Evolutionary conservation across 1,139 yeast genomes (phyloP).

Genomic region (Yamadazyma dushanensis): DNA sequence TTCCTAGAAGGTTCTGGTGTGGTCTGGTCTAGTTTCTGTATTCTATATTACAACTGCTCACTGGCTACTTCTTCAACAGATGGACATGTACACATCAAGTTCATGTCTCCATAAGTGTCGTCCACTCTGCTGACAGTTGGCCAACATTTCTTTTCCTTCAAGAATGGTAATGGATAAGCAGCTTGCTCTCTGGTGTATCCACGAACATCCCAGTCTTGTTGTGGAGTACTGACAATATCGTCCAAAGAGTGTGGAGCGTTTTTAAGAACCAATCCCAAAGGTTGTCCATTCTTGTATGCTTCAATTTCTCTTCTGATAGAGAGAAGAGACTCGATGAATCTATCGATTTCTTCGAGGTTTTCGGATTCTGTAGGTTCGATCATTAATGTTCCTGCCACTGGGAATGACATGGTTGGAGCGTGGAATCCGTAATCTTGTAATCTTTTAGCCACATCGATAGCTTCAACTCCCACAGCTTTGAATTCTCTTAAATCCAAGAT

Average conservation of each 20-base stretch:
- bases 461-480: constrained; percentile 82
- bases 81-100: constrained; percentile 92
- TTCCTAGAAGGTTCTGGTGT: no score
- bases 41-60: constrained; percentile 1
- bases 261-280: constrained; percentile 71
- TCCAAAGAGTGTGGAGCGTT: constrained; percentile 91
- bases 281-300: constrained; percentile 66
- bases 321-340: constrained; percentile 86
- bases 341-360: constrained; percentile 80
- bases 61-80: constrained; percentile 66
- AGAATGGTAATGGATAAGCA: constrained; percentile 80
- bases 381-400: constrained; percentile 96
- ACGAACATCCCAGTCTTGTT: constrained; percentile 70
- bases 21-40: neutral
- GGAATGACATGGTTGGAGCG: constrained; percentile 99
- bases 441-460: constrained; percentile 94
- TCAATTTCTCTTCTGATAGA: constrained; percentile 81
- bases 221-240: constrained; percentile 62
- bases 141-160: constrained; percentile 84
- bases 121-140: constrained; percentile 91
- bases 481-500: constrained; percentile 87
- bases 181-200: constrained; percentile 94
- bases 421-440: constrained; percentile 98
- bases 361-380: constrained; percentile 98
- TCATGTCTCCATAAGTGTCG: constrained; percentile 92